These are phyloP conservation scores for Ceratobasidium sp. DNA, from an alignment of 1,284 basidiomycete genomes.

Conservation along the genomic window DNA sequence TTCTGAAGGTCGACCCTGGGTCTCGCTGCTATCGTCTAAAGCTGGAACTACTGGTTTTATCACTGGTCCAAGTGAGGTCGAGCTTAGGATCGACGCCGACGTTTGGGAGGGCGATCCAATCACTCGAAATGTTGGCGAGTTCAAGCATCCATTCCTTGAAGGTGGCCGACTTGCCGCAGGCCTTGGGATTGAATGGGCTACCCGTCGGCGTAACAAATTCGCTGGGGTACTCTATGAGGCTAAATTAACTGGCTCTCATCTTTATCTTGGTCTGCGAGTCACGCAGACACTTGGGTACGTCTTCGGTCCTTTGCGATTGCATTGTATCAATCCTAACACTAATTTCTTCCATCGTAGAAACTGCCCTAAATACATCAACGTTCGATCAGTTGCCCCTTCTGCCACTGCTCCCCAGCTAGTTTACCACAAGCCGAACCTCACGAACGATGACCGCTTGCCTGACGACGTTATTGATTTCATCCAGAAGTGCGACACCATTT, in stretches of 20 bases:
- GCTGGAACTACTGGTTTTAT: constrained; percentile 61
- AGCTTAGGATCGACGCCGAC: constrained; percentile 58
- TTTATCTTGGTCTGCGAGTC: constrained; percentile 58
- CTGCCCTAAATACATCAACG: constrained; percentile 73
- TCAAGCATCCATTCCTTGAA: constrained; percentile 21
- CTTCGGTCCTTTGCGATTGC: background rate
- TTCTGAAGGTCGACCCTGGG: constrained; percentile 60
- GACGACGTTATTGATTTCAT: constrained; percentile 63
- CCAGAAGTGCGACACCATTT: constrained; percentile 62
- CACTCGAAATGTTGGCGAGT: constrained; percentile 52
- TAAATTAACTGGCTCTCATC: constrained; percentile 47
- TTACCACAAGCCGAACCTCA: constrained; percentile 54
- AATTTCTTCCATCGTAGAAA: constrained; percentile 57
- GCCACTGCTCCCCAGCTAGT: constrained; percentile 57
- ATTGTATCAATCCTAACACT: background rate
- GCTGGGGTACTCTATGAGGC: constrained; percentile 59
- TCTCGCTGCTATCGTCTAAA: constrained; percentile 58
- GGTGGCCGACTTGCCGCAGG: constrained; percentile 61
- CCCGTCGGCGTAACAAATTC: constrained; percentile 69
- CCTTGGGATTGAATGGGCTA: constrained; percentile 68
- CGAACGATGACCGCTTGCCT: constrained; percentile 59
- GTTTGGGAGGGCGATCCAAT: constrained; percentile 70
- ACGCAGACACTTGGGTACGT: constrained; percentile 68
- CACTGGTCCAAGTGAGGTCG: constrained; percentile 56
- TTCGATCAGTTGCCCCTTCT: constrained; percentile 60